These are phyloP conservation scores for Meyerozyma elateridarum DNA, from an alignment of 1,139 yeast genomes.

Conservation along the genomic window DNA sequence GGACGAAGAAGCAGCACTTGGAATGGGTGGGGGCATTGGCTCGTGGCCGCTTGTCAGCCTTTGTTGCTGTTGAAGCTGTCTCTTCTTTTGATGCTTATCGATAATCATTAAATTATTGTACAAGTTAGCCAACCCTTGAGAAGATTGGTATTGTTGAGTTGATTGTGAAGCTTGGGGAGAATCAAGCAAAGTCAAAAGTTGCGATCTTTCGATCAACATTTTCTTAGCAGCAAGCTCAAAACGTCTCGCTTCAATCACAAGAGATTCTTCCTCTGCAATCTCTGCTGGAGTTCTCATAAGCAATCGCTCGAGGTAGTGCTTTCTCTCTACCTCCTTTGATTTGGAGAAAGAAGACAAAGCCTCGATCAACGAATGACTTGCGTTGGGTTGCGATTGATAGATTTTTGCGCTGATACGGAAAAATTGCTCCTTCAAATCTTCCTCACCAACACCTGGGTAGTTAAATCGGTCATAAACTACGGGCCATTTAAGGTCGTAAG, in stretches of 20 bases:
- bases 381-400: conserved; percentile 42
- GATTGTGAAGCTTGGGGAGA: conserved; percentile 83
- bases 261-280: conserved; percentile 94
- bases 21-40: conserved; percentile 59
- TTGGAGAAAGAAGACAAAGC: conserved; percentile 56
- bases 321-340: conserved; percentile 68
- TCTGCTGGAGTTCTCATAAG: conserved; percentile 89
- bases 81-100: conserved; percentile 57
- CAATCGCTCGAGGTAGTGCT: conserved; percentile 70
- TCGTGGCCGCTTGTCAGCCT: conserved; percentile 26
- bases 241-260: conserved; percentile 87
- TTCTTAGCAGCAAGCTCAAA: conserved; percentile 92
- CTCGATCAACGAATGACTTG: conserved; percentile 45
- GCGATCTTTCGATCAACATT: conserved; percentile 78
- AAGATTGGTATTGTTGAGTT: conserved; percentile 72
- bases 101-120: conserved; percentile 75
- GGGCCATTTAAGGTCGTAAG: conserved; percentile 84
- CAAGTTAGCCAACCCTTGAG: conserved; percentile 85
- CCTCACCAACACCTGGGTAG: conserved; percentile 40
- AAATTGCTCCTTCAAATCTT: conserved; percentile 80
- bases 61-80: conserved; percentile 44
- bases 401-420: conserved; percentile 46
- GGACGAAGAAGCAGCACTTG: conserved; percentile 51
- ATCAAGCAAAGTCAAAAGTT: conserved; percentile 72
- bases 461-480: conserved; percentile 74